Base-by-base conservation (phyloP, 1,284 basidiomycete genomes). In the Pseudozyma pruni region DNA sequence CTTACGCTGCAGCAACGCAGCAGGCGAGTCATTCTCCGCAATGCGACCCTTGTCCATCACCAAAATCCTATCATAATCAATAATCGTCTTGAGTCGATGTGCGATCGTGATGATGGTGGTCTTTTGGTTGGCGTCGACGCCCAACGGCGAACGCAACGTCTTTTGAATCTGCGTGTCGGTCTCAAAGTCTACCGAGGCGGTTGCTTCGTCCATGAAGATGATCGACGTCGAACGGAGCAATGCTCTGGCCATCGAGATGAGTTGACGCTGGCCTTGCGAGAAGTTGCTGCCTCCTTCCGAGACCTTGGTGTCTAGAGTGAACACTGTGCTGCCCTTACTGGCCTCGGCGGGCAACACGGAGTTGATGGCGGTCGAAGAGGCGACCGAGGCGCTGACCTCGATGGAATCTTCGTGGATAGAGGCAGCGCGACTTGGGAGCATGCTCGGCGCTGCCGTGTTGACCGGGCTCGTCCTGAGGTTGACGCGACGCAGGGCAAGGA, bases 91-190 rank as follows among this genome's bases (percentile, higher is more conserved):
- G 8, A 84, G 72, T 9, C 82, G 72, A 56, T 91, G 90, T 0
- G 92, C 92, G 68, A 94, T 93, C 1, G 91, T 93, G 63, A 95
- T 87, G 20, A 94, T 88, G 33, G 92, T 89, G 0, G 90, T 59
- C 51, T 66, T 66, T 20, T 58, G 50, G 17, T 37, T 53, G 3
- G 19, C 33, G n/a, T 56, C 60, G 8, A 34, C 45, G 17, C 34
- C 60, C 50, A 59, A 25, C 13, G 56, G 51, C 43, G 61, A 87
- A 9, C 91, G 86, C 71, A 95, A 91, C 0, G 90, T 90, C 19
- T 86, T 83, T 81, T 93, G 91, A 54, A 95, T 92, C 25, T 54
- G 58, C 19, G 63, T 33, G 55, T 78, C 75, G 1, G 80, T 76
- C 25, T 66, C 58, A 29, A 63, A 60, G 53, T 82, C 81, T 22